Percentiles rank a stretch among this genome's conserved stretches.
phyloP scores from a whole-genome alignment of 176 grass and related monocot genomes.

The Cenchrus purpureus region DNA sequence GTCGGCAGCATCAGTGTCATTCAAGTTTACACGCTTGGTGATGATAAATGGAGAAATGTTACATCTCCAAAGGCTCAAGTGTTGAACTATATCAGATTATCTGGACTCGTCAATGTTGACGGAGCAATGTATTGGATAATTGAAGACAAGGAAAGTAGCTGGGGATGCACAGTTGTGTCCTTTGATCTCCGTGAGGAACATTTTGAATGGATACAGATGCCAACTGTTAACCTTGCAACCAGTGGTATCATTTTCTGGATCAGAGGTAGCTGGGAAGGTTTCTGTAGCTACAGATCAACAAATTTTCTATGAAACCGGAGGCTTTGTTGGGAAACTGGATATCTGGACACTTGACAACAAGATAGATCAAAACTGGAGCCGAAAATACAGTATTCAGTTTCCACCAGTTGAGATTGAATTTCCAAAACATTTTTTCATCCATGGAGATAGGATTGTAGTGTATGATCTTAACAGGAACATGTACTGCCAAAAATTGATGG shows the following conservation, averaged over 20 bases:
- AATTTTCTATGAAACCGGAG: not conserved
- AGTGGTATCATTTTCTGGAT: not conserved
- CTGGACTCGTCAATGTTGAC: not conserved
- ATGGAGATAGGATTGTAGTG: constrained; percentile 32
- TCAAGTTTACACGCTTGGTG: constrained; percentile 38
- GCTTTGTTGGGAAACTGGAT: not conserved
- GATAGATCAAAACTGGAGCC: constrained; percentile 22
- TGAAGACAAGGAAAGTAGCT: not conserved
- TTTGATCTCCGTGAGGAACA: constrained; percentile 31
- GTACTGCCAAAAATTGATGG: not conserved
- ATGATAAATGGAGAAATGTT: constrained; percentile 5
- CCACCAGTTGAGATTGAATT: not conserved
- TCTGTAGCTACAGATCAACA: not conserved
- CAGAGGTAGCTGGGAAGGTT: constrained; percentile 25
- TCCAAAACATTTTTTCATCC: constrained; percentile 17
- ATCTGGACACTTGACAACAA: constrained; percentile 22
- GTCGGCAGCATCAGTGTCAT: not conserved
- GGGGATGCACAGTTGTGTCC: not conserved
- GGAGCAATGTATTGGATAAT: constrained; percentile 36
- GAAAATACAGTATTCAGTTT: not conserved
- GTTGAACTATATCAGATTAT: not conserved
- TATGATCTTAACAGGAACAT: not conserved
- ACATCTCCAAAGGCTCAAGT: not conserved
- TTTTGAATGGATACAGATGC: constrained; percentile 10
- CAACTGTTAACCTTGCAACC: not conserved